A percentile compares a stretch with the other conserved stretches of the same genome.
Conservation (phyloP, 176 grass and related monocot species). For the Rhynchospora breviuscula region DNA sequence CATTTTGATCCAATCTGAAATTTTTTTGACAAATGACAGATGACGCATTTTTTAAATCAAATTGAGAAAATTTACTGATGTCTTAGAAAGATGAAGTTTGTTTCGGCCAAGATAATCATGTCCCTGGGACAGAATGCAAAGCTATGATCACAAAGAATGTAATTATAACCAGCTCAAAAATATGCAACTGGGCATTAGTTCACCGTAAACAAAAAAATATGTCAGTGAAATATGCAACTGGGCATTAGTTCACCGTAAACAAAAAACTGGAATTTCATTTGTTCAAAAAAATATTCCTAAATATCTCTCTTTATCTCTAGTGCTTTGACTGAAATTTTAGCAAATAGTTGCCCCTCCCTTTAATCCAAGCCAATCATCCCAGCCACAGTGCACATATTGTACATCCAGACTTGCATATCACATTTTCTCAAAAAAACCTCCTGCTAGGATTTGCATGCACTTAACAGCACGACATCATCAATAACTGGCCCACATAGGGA, state of each 20-base stretch:
- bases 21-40: too few relatives aligned
- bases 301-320: background rate
- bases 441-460: conserved; percentile 30
- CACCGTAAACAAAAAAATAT: background rate
- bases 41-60: too few relatives aligned
- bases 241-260: background rate
- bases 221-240: background rate
- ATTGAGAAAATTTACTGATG: too few relatives aligned
- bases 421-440: conserved; percentile 16
- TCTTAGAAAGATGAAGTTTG: too few relatives aligned
- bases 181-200: background rate
- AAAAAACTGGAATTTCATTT: background rate
- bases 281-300: background rate
- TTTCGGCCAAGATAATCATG: too few relatives aligned
- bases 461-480: conserved; percentile 57
- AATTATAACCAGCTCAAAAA: background rate
- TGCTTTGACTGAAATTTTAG: background rate
- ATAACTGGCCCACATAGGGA: conserved; percentile 73
- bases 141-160: background rate
- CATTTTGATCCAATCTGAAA: too few relatives aligned
- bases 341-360: background rate
- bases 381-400: background rate
- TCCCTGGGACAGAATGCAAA: background rate
- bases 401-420: background rate
- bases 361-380: background rate